Base-by-base conservation (phyloP, 805 yeast genomes). In the Nakazawaea anatomiae region DNA sequence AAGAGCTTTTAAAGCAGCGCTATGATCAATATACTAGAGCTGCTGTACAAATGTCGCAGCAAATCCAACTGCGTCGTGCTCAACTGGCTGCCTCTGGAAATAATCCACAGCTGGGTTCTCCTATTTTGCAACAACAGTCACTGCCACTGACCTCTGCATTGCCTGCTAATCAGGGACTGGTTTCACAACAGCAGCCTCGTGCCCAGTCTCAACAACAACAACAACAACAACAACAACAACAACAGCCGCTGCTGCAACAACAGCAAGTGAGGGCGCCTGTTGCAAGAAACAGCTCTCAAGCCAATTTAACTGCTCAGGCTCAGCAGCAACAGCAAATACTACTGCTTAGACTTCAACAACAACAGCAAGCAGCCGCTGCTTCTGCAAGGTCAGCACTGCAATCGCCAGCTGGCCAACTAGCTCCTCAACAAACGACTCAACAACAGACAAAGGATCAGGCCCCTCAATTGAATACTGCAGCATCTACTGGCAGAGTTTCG, bases 21-120 rank as follows among this genome's bases (percentile, higher is more conserved):
- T 73, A 73, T 55, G 72, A 74, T 27, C 76, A 75, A 44, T 80
- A 76, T 57, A 77, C 75, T 52, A 73, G 73, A 51, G 73, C 75
- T 46, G 83, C 83, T 1, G 61, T 70, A 34, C 75, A 72, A 55
- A 67, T 79, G 70, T 66, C 70, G 42, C 67, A 70, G 48, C 74
- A 71, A 57, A 62, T 74, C 48, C 52, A 55, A 41, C 54, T 47
- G 41, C 53, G 54, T 12, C 53, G 54, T 29, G 53, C 57, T 11
- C 54, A 53, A 45, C 25, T 44, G 32, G 35, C 55, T 30, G 50
- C 50, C 18, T 29, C 54, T 38, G 44, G 42, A 34, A 44, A 42
- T 27, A 32, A 38, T 14, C 34, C 48, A 6, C 45, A 39, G 45
- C 41, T 49, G 32, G 44, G 38, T n/a, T 47, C 39, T 34, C 42